Evolutionary conservation across 352 stramenopile genomes (phyloP).

Genomic region (Labyrinthula sp.): DNA sequence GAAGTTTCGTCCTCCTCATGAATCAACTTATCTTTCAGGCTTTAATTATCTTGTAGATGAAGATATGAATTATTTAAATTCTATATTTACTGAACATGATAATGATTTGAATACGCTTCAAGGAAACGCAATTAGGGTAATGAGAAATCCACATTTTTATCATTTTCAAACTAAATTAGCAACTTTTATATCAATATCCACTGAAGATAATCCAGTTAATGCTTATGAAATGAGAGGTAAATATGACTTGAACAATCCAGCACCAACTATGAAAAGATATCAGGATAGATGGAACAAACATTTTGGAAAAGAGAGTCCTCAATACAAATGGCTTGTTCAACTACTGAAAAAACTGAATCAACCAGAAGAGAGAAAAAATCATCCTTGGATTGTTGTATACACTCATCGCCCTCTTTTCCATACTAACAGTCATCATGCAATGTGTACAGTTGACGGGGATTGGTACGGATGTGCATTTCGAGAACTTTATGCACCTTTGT

Average conservation of each 20-base stretch:
- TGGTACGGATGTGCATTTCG: constrained; percentile 11
- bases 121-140: constrained; percentile 4
- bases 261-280: background rate
- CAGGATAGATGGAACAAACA: constrained; percentile 6
- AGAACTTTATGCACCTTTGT: constrained; percentile 12
- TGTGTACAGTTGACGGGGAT: constrained; percentile 3
- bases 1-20: constrained; percentile 11
- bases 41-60: constrained; percentile 2
- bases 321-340: constrained; percentile 9
- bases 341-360: constrained; percentile 3
- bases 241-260: background rate
- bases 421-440: constrained; percentile 11
- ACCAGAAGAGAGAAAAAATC: background rate
- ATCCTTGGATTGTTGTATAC: constrained; percentile 5
- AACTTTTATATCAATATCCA: constrained; percentile 16
- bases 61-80: constrained; percentile 1
- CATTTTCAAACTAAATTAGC: constrained; percentile 8
- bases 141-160: constrained; percentile 12
- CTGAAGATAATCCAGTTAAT: constrained; percentile 23
- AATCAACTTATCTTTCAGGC: background rate
- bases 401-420: constrained; percentile 12
- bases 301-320: constrained; percentile 4
- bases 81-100: background rate
- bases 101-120: constrained; percentile 3
- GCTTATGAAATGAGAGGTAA: constrained; percentile 3